phyloP scores from a whole-genome alignment of 164 flowering plant species.

The Saururus chinensis region DNA sequence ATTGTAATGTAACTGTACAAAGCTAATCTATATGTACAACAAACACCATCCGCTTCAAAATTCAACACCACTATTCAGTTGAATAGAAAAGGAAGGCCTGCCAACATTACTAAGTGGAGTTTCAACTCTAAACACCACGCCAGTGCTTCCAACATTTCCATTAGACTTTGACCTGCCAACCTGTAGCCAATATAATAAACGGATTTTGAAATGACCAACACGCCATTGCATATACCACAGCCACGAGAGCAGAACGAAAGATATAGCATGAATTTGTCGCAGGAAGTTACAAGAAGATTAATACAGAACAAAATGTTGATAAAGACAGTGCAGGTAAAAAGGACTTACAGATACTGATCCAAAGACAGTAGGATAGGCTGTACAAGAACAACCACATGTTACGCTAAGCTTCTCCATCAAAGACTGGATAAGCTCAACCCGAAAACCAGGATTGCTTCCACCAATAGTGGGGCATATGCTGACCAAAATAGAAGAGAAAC shows the following conservation, averaged over 20 bases:
- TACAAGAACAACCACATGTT: conserved; percentile 60
- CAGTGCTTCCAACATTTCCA: conserved; percentile 84
- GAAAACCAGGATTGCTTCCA: conserved; percentile 89
- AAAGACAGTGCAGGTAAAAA: background rate
- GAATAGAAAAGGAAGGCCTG: conserved; percentile 67
- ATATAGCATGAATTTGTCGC: too few species aligned
- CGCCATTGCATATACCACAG: too few species aligned
- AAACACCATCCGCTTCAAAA: conserved; percentile 27
- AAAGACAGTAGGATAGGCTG: conserved; percentile 61
- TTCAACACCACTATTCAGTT: conserved; percentile 76
- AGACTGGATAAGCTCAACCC: conserved; percentile 73
- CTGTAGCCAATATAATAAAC: conserved; percentile 23
- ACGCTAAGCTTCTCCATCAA: conserved; percentile 68
- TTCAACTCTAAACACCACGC: conserved; percentile 64
- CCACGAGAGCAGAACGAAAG: too few species aligned
- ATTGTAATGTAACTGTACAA: background rate
- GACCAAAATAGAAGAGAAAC: conserved; percentile 8
- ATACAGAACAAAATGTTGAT: background rate
- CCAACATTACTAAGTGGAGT: conserved; percentile 52
- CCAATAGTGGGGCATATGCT: conserved; percentile 88
- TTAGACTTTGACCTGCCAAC: conserved; percentile 94
- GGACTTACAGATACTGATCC: conserved; percentile 74
- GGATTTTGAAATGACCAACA: background rate
- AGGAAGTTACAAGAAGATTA: too few species aligned
- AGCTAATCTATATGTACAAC: background rate